Conservation (phyloP, 768 basidiomycete species). For the Agrocybe praecox region DNA sequence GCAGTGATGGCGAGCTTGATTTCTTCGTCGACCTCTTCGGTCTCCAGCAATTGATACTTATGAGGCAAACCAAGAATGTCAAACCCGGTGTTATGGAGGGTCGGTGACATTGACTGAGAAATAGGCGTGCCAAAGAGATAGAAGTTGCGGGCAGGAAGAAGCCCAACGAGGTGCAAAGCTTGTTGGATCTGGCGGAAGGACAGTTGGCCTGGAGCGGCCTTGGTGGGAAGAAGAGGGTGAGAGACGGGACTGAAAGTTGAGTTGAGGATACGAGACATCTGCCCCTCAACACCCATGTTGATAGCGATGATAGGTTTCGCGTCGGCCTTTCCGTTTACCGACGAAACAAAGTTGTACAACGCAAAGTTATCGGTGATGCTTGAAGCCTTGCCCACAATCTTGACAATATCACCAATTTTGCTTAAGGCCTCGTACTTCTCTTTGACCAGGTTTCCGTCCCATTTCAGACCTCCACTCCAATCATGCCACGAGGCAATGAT, state of each 20-base stretch:
- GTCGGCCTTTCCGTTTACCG: constrained; percentile 39
- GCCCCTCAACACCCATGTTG: constrained; percentile 90
- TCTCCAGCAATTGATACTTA: constrained; percentile 79
- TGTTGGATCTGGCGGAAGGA: constrained; percentile 85
- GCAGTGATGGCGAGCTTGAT: constrained; percentile 63
- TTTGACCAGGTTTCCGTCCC: constrained; percentile 69
- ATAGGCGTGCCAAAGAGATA: constrained; percentile 93
- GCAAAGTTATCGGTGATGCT: constrained; percentile 77
- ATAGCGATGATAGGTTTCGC: constrained; percentile 90
- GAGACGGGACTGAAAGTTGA: constrained; percentile 87
- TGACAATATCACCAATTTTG: constrained; percentile 83
- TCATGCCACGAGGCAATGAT: constrained; percentile 97
- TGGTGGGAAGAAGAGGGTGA: constrained; percentile 81
- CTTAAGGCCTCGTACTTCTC: constrained; percentile 71
- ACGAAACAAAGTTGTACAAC: constrained; percentile 70
- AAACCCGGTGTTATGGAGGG: constrained; percentile 91
- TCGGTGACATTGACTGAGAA: constrained; percentile 87
- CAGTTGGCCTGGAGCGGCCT: constrained; percentile 93
- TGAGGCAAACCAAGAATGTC: constrained; percentile 82
- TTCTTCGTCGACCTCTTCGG: constrained; percentile 61
- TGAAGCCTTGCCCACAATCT: constrained; percentile 87
- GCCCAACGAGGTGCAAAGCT: constrained; percentile 79
- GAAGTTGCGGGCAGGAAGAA: constrained; percentile 73
- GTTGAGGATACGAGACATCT: constrained; percentile 90
- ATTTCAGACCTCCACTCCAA: constrained; percentile 83